Evolutionary conservation across 139 green algal species (phyloP), one percentile per base, ranked within the genome.

Genomic region (Klebsormidium nitens): DNA sequence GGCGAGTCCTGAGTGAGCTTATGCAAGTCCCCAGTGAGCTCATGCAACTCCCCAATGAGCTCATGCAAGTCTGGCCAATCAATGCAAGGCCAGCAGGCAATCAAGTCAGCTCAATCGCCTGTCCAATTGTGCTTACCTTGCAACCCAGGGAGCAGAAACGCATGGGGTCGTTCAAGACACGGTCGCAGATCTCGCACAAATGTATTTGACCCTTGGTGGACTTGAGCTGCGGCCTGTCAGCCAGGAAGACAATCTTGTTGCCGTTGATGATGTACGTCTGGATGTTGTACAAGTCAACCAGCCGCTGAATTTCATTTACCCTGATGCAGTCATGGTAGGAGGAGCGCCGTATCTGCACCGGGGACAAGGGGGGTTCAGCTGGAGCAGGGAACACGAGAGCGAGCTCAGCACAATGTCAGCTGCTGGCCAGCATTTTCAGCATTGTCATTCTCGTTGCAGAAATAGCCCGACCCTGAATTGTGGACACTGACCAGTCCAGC

Each of bases 261-360:
- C 79, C 76, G 70, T 92, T 92, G 80, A 92, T 92, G 36, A 88
- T 81, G 78, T 92, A 92, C n/a, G 83, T 78, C 74, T 93, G 88
- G 42, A 93, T 82, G 31, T 74, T 81, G 0, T 38, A 36, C 5
- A 85, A 78, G 59, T 92, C 84, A 3, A 64, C 34, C 72, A 59
- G 11, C 35, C 8, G 37, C 17, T 37, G 39, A 23, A 93, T 69
- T 58, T 93, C 88, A 2, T 72, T 63, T 32, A 87, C 72, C 62
- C 87, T 86, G 26, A 92, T 82, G 2, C 91, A 87, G 60, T 93
- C 86, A 64, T 93, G 88, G 76, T 93, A 93, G 3, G 56, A 62
- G 1, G 4, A 65, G 1, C 73, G 40, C 26, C 72, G 64, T 36
- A 80, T 72, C 66, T 77, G 66, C 44, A 52, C 17, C 17, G 19